Base-by-base conservation (phyloP, 2,329 filamentous ascomycete genomes). In the Didymella pomorum region DNA sequence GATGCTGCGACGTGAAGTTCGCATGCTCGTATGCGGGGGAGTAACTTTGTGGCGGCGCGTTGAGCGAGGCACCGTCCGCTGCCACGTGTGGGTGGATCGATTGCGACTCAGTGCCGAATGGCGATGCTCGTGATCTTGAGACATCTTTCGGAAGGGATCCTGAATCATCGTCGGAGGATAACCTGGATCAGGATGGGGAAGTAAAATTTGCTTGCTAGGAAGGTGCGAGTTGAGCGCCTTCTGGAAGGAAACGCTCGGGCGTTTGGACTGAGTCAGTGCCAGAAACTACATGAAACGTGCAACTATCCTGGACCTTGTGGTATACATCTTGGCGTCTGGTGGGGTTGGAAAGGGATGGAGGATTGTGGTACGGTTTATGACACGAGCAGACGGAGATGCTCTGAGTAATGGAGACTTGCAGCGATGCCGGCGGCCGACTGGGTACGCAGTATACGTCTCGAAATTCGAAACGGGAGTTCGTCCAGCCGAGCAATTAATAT, bases 401-500 rank as follows among this genome's bases (percentile, higher is more conserved):
- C 20, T 9, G 44, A 31, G 18, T 14, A 29, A 20, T 47, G 21
- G 20, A 31, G 20, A 2, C 20, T 48, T 21, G 21, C 7, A 25
- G 33, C 29, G 18, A n/a, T 33, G 28, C 28, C 29, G 9, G 28
- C 81, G 78, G 66, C 76, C 37, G n/a, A 23, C 20, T 41, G 37
- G 23, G 20, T 41, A 41, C 7, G 6, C 37, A 20, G 18, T n/a
- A n/a, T n/a, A n/a, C n/a, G n/a, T 12, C 23, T 39, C 18, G 18
- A 39, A 11, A 18, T 10, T 39, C 20, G 37, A 41, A 11, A 12
- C 12, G 10, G 37, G n/a, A 23, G 11, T 41, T 9, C 4, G 11
- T 41, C 18, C 37, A 23, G 87, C 6, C 76, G 82, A n/a, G 85
- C 82, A 60, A 81, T 84, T 64, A 82, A 86, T 64, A 79, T 87